Conservation (phyloP, 2,329 filamentous ascomycete genomes). For the Triangularia setosa region DNA sequence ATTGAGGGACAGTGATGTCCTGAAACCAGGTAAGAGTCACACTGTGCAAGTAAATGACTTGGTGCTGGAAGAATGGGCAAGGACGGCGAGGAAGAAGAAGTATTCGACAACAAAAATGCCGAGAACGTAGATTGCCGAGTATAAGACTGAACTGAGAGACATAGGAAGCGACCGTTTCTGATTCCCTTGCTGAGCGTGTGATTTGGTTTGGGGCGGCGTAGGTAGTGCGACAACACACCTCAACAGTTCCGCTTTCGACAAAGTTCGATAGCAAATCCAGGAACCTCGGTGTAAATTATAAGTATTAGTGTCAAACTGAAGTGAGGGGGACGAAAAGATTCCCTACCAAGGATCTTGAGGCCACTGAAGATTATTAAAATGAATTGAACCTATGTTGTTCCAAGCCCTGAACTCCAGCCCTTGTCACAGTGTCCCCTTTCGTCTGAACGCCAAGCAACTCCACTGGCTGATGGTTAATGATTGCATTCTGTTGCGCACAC, state of each 20-base stretch:
- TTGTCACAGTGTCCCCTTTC: constrained; percentile 24
- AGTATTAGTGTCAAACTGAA: too few relatives aligned
- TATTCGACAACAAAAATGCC: not conserved
- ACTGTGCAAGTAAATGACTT: constrained; percentile 54
- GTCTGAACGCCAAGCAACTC: constrained; percentile 22
- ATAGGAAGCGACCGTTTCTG: constrained; percentile 9
- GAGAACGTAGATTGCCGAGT: not conserved
- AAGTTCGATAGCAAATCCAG: too few relatives aligned
- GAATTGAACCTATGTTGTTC: too few relatives aligned
- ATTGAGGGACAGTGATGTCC: constrained; percentile 61
- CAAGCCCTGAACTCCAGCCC: too few relatives aligned
- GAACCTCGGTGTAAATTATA: too few relatives aligned
- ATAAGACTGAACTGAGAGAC: not conserved
- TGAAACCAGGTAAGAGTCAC: constrained; percentile 54
- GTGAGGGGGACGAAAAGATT: too few relatives aligned
- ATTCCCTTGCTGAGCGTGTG: not conserved
- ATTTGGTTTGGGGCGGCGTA: too few relatives aligned
- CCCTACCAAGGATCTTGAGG: too few relatives aligned
- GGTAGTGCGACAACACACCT: too few relatives aligned
- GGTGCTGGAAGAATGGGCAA: constrained; percentile 45
- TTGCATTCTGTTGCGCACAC: too few relatives aligned
- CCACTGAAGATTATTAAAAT: too few relatives aligned
- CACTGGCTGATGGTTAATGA: constrained; percentile 22
- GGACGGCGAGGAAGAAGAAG: constrained; percentile 23
- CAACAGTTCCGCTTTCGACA: too few relatives aligned